Base-by-base conservation (phyloP, 306 rosid genomes). In the Cucurbita maxima region DNA sequence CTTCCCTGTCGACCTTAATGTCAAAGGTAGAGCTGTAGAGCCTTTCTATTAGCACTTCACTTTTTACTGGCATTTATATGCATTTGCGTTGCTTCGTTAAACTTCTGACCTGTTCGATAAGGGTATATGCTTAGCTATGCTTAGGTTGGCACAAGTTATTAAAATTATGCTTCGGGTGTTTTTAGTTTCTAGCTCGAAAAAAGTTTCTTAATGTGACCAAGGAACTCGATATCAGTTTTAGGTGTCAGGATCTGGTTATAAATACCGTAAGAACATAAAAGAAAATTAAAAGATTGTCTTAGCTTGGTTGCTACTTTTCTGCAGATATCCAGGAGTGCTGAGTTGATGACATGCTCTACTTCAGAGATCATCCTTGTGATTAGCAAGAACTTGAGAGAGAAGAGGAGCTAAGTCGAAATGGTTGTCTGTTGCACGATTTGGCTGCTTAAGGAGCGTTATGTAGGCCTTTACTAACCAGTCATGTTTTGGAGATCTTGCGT, bases 1-100 rank as follows among this genome's bases (percentile, higher is more conserved):
- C 78, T 88, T 87, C 75, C 90, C 92, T 64, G 87, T 89, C 81
- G 96, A 91, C 86, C 96, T 95, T 79, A 89, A 95, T 68, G 90
- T 91, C 81, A 85, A 89, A 71, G 89, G 99, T 91, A 54, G 87
- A 81, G 52, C 20, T 67, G 3, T 43, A 14, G 74, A 69, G 45
- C 74, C 51, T 50, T 70, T 50, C 30, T 70, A 30, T 48, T 34
- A 30, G 58, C 45, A 30, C 9, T 22, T 25, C 25, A 74, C 44
- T 74, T 58, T 44, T 48, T 38, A 15, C 58, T 38, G 9, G n/a
- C 52, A 38, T 53, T 16, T 72, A 37, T 10, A 40, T 41, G 71
- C 52, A 41, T 64, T 68, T 68, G 22, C 8, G 45, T 45, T 4
- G 25, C 77, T 40, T 40, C 7, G 4, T 58, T 44, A 43, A 58